Base-by-base conservation (phyloP, 2,329 filamentous ascomycete genomes). In the Boeremia exigua region DNA sequence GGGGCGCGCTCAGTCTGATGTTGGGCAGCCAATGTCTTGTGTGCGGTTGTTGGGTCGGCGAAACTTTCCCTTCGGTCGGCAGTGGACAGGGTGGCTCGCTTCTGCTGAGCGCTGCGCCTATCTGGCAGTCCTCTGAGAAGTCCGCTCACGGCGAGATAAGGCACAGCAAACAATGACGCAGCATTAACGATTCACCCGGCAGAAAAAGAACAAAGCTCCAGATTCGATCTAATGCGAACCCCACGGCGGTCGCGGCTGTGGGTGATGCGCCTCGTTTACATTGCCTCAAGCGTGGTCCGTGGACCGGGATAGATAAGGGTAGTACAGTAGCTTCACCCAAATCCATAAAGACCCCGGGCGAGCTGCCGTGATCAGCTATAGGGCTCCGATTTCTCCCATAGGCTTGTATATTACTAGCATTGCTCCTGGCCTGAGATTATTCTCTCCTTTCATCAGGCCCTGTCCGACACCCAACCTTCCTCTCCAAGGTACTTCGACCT, bases 231-330 rank as follows among this genome's bases (percentile, higher is more conserved):
- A 62, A 64, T 59, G 63, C 68, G 62, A 67, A 75, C 72, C 73
- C 73, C 73, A 75, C 73, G 72, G 63, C 66, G 59, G 53, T 65
- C 63, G 65, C 64, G 67, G 62, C 65, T 68, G 70, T 69, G 66
- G 64, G 66, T 62, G 61, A 65, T 65, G 65, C 61, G 64, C 55
- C 54, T 73, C 69, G 68, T 73, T 66, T 72, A 70, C 70, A 72
- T 71, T 69, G 66, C 71, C 68, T 66, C 62, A 61, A 68, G 60
- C 48, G 60, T 65, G 65, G 61, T 65, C 69, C 63, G 64, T 69
- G 63, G 66, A 72, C 71, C 64, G 68, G 70, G 69, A 68, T 62
- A 71, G 71, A 74, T 74, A 74, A 74, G 71, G 64, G 61, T 67
- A 67, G 61, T 65, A 74, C 70, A 69, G 51, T 65, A 67, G 60